phyloP scores from a whole-genome alignment of 2,329 filamentous ascomycete genomes.

The Arthroderma sp. region DNA sequence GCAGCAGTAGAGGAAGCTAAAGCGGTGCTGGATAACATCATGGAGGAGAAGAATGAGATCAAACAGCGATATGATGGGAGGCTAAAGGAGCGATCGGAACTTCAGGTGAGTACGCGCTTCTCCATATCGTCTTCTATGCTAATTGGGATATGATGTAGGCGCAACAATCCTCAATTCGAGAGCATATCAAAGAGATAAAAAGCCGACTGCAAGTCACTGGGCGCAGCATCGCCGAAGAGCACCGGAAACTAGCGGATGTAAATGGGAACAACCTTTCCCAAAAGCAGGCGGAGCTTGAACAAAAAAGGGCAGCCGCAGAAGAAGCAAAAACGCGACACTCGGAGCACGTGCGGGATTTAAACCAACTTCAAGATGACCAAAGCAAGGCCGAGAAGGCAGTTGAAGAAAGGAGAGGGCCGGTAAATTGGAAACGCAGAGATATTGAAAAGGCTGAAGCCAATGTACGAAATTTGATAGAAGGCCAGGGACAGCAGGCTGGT shows the following conservation, averaged over 20 bases:
- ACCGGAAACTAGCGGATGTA: constrained; percentile 47
- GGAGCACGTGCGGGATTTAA: constrained; percentile 26
- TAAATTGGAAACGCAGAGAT: constrained; percentile 39
- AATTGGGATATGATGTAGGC: constrained; percentile 28
- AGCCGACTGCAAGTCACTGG: constrained; percentile 29
- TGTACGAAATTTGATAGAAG: constrained; percentile 41
- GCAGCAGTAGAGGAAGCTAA: constrained; percentile 33
- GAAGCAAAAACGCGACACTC: constrained; percentile 32
- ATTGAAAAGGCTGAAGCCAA: constrained; percentile 39
- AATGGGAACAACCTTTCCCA: constrained; percentile 56
- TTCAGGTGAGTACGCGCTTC: constrained; percentile 30
- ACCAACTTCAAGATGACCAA: constrained; percentile 23
- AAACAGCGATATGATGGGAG: constrained; percentile 42
- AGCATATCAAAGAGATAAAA: constrained; percentile 42
- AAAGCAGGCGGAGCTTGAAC: constrained; percentile 46
- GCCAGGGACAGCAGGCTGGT: constrained; percentile 46
- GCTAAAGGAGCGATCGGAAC: constrained; percentile 40
- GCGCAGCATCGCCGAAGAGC: constrained; percentile 35
- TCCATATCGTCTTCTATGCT: constrained; percentile 1
- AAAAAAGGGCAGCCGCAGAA: constrained; percentile 40
- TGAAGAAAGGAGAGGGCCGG: constrained; percentile 13
- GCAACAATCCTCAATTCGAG: constrained; percentile 53
- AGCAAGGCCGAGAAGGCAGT: constrained; percentile 22
- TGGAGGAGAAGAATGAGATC: constrained; percentile 35
- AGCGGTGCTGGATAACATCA: constrained; percentile 29